Conservation (phyloP, 371 early-diverging fungal species). For the Encephalitozoon intestinalis region DNA sequence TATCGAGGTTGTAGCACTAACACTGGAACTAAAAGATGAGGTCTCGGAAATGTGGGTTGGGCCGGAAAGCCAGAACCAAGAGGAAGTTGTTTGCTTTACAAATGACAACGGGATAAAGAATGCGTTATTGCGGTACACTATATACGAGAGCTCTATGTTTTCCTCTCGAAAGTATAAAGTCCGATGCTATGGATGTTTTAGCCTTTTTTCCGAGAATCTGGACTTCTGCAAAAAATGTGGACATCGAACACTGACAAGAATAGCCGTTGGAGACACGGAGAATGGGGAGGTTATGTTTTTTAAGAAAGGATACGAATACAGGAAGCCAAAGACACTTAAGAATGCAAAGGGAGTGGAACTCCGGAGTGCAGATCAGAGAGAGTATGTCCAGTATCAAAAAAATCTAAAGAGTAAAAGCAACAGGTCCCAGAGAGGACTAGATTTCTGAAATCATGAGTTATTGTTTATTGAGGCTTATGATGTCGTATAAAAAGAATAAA, state of each 20-base stretch:
- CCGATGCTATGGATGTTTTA: conserved; percentile 48
- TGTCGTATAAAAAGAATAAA: conserved; percentile 11
- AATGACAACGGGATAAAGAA: conserved; percentile 41
- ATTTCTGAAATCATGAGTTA: neutral
- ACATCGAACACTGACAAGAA: conserved; percentile 44
- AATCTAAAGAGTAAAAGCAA: neutral
- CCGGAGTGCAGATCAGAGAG: conserved; percentile 27
- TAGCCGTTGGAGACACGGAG: conserved; percentile 30
- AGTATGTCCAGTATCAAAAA: conserved; percentile 30
- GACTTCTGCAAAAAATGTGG: conserved; percentile 56
- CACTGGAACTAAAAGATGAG: conserved; percentile 51
- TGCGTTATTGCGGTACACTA: conserved; percentile 5
- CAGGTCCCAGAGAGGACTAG: neutral
- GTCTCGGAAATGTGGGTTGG: conserved; percentile 28
- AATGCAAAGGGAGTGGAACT: conserved; percentile 31
- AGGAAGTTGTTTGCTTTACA: conserved; percentile 40
- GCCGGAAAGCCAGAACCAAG: neutral
- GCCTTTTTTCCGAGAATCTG: conserved; percentile 22
- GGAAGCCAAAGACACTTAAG: conserved; percentile 21
- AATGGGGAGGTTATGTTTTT: conserved; percentile 18
- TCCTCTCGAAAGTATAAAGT: conserved; percentile 16
- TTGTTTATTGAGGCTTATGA: neutral
- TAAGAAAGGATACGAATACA: conserved; percentile 35
- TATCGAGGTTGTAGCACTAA: conserved; percentile 53
- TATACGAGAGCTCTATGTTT: conserved; percentile 19